Percentiles rank a stretch among this genome's conserved stretches.
Evolutionary conservation across 1,284 basidiomycete species (phyloP).

Genomic region (Chalciporus piperatoides): DNA sequence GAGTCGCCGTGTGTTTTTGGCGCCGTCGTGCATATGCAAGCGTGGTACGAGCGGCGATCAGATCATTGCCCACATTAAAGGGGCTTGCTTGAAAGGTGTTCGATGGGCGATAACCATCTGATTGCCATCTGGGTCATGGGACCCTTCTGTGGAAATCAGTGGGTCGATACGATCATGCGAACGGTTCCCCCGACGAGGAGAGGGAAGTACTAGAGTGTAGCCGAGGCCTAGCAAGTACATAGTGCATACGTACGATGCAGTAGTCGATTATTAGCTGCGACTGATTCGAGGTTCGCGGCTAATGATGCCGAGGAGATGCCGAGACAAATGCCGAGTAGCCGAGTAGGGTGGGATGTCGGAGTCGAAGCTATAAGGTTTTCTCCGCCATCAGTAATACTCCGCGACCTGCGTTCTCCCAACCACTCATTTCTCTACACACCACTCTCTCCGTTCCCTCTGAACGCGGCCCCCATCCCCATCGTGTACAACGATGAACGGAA

Average conservation of each 20-base stretch:
- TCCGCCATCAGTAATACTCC: conserved; percentile 30
- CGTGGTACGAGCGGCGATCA: neutral
- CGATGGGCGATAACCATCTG: conserved; percentile 1
- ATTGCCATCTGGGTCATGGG: neutral
- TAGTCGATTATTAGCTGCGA: neutral
- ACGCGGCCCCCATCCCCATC: conserved; percentile 11
- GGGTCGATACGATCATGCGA: neutral
- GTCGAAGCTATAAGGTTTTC: conserved; percentile 21
- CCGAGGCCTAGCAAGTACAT: neutral
- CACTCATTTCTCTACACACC: conserved; percentile 26
- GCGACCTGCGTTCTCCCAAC: conserved; percentile 31
- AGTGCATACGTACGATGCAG: too few relatives aligned
- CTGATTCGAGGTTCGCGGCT: conserved; percentile 30
- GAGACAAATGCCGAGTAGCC: conserved; percentile 27
- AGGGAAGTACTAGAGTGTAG: neutral
- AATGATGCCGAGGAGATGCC: conserved; percentile 18
- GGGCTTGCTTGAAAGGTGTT: conserved; percentile 1
- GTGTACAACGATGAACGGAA: conserved; percentile 39
- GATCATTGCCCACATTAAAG: conserved; percentile 2
- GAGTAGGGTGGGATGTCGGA: conserved; percentile 24
- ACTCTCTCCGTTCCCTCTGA: conserved; percentile 15
- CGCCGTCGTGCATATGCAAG: conserved; percentile 4
- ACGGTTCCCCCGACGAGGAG: neutral
- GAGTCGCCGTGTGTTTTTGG: neutral
- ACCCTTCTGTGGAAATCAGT: neutral